Percentiles rank a stretch among this genome's conserved stretches.
Evolutionary conservation across 1,284 basidiomycete genomes (phyloP).

Genomic region (Pisolithus thermaeus): DNA sequence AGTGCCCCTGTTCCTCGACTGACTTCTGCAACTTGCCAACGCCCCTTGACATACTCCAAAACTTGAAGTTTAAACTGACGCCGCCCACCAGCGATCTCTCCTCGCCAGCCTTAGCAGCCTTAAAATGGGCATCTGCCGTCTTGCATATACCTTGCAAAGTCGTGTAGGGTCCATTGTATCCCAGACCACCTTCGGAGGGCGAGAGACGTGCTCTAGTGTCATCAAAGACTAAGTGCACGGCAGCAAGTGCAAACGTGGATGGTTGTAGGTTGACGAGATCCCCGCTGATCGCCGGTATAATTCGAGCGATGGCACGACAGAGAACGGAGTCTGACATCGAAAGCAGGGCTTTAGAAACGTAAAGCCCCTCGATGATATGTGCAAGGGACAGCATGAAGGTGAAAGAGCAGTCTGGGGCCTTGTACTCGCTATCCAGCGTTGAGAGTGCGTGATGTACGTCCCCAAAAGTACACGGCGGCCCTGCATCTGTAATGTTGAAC

Average conservation of each 20-base stretch:
- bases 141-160: slow-evolving; percentile 48
- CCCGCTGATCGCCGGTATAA: slow-evolving; percentile 45
- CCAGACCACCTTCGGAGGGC: slow-evolving; percentile 58
- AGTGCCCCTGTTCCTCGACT: slow-evolving; percentile 8
- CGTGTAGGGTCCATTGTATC: slow-evolving; percentile 56
- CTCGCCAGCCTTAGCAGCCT: slow-evolving; percentile 30
- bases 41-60: slow-evolving; percentile 2
- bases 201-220: slow-evolving; percentile 58
- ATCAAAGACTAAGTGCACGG: slow-evolving; percentile 63
- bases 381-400: slow-evolving; percentile 52
- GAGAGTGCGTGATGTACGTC: slow-evolving; percentile 50
- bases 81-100: slow-evolving; percentile 28
- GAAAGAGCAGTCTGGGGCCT: slow-evolving; percentile 48
- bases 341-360: slow-evolving; percentile 40
- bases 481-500: slow-evolving; percentile 59
- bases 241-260: slow-evolving; percentile 55
- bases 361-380: slow-evolving; percentile 49
- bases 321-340: slow-evolving; percentile 25
- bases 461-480: slow-evolving; percentile 52
- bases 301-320: slow-evolving; percentile 28
- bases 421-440: slow-evolving; percentile 45
- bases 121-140: slow-evolving; percentile 47
- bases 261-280: slow-evolving; percentile 65
- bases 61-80: slow-evolving; percentile 22
- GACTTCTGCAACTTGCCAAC: slow-evolving; percentile 8